Evolutionary conservation across 2,329 filamentous ascomycete species (phyloP), one percentile per base, ranked within the genome.

Genomic region (Penicillium sp.): DNA sequence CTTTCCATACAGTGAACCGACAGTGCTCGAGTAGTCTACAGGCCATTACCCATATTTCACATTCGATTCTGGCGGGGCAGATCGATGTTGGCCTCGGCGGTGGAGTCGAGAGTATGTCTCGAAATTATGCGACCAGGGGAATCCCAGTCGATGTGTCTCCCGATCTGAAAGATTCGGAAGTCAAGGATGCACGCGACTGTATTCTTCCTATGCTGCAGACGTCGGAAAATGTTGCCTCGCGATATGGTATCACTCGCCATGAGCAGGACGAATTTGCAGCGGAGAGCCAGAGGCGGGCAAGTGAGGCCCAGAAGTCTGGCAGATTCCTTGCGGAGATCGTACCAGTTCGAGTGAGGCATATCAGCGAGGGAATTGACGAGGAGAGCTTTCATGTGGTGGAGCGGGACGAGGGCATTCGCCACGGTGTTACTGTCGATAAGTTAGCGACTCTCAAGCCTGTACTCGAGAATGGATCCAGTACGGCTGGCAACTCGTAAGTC

Each of bases 1-100:
- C 84, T 60, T 89, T 88, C 61, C 90, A 83, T 46, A 86, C 87
- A 34, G 80, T 94, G 51, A 96, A 96, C 79, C 87, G 92, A 58
- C 96, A 96, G 83, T 97, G 92, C 81, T 94, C 89, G 43, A 96
- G 91, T 0, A 92, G 93, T 50, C 84, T 97, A 61, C 93, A 96
- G 76, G 90, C 92, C 51, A 88, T 91, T 6, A 91, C 93, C 74
- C 90, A 96, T 69, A 92, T 96, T 60, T 90, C 92, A 42, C 86
- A 93, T 75, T 82, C 90, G 68, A 96, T 97, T 71, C 71, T 81
- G 52, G 76, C 77, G 47, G 90, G 90, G 54, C 84, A 82, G 66
- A 96, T 96, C 71, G 86, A 94, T 57, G 76, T 94, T 61, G 92
- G 93, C 61, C 79, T 97, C 57, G 92, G 90, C n/a, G 76, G 92